phyloP scores from a whole-genome alignment of 108 stramenopile species.

The Stephanodiscus triporus region DNA sequence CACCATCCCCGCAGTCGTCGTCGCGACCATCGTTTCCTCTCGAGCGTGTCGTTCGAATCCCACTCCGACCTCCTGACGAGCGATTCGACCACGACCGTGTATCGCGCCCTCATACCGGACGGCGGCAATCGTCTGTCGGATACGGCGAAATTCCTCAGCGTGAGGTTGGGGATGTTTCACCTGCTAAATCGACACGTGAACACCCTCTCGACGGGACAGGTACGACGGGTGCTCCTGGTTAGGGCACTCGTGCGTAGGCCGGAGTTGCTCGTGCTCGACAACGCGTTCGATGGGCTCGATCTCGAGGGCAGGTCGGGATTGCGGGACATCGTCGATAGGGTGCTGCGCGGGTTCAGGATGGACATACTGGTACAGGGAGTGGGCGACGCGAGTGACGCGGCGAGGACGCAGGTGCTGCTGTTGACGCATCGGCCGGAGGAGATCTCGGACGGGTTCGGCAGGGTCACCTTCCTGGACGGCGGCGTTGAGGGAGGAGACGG shows the following conservation, averaged over 20 bases:
- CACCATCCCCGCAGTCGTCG: too few relatives aligned
- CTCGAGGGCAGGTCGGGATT: slow-evolving; percentile 54
- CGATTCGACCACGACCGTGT: slow-evolving; percentile 38
- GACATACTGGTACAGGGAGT: slow-evolving; percentile 79
- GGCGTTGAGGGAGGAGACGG: slow-evolving; percentile 11
- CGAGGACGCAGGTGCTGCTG: slow-evolving; percentile 66
- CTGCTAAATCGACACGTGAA: slow-evolving; percentile 58
- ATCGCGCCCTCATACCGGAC: slow-evolving; percentile 49
- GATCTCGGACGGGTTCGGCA: slow-evolving; percentile 58
- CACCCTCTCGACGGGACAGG: slow-evolving; percentile 78
- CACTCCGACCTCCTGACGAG: slow-evolving; percentile 56
- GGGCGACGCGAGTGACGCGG: slow-evolving; percentile 51
- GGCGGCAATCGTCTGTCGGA: slow-evolving; percentile 58
- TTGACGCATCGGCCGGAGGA: slow-evolving; percentile 77
- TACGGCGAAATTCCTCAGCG: slow-evolving; percentile 70
- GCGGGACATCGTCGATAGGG: slow-evolving; percentile 58
- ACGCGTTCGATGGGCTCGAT: slow-evolving; percentile 87
- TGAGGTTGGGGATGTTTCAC: slow-evolving; percentile 75
- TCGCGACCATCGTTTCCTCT: slow-evolving; percentile 23
- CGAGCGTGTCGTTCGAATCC: slow-evolving; percentile 78
- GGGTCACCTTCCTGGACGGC: slow-evolving; percentile 42
- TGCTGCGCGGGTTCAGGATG: slow-evolving; percentile 66
- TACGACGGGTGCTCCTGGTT: slow-evolving; percentile 77
- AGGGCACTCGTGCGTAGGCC: slow-evolving; percentile 63
- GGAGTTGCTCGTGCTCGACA: slow-evolving; percentile 69